Base-by-base conservation (phyloP, 2,329 filamentous ascomycete genomes). In the Claviceps sp. region DNA sequence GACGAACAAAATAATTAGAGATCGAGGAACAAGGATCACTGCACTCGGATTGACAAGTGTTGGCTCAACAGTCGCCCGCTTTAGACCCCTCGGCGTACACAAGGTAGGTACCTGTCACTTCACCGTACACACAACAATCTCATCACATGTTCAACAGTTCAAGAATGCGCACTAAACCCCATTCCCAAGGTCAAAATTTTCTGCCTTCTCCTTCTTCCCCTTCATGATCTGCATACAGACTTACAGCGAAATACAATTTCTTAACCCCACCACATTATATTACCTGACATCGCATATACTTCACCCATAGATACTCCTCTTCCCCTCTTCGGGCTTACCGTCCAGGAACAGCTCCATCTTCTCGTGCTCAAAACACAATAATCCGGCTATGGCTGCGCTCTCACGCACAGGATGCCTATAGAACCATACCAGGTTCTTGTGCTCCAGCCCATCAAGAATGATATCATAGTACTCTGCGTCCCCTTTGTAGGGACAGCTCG, bases 401-500 rank as follows among this genome's bases (percentile, higher is more conserved):
- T 85, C 82, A 0, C 68, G 58, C 0, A 74, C 78, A 2, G 82
- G 79, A 11, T 71, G 69, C 16, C 66, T 66, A 52, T 85, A 86
- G 53, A 75, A 83, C 82, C 82, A 86, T 1, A 82, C 71, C 2
- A 80, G 50, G 58, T 84, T 74, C 55, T 71, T 66, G 36, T 69
- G 64, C 51, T 65, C 60, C 22, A 70, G 62, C 0, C 67, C 74
- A 4, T 70, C 62, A 0, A 81, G 56, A 0, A 71, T 69, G 0
- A 83, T 65, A 51, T 78, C 57, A 56, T 82, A 83, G 54, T 84
- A 86, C 51, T 77, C 71, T 0, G 82, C 82, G 50, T 76, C 71
- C 1, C 82, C 82, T 60, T 86, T 86, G 58, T 86, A 86, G 2
- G 83, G 82, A 62, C 82, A 86, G 50, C 69, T 65, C 0, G 78